phyloP scores from a whole-genome alignment of 768 basidiomycete genomes.

The Trametes cinnabarina region DNA sequence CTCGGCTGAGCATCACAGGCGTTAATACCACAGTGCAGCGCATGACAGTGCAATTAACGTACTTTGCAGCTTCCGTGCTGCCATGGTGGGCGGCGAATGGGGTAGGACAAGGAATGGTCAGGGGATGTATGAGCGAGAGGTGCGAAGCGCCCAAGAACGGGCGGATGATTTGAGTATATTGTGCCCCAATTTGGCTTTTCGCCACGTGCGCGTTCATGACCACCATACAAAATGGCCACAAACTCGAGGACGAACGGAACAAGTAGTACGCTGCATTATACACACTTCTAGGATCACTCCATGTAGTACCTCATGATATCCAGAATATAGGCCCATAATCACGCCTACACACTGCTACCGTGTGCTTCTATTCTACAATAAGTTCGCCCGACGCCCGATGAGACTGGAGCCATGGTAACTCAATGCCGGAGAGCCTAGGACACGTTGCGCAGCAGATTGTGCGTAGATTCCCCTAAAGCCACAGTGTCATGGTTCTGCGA shows the following conservation, averaged over 20 bases:
- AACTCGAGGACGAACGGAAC: too few relatives aligned
- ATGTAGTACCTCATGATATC: neutral
- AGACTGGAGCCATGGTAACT: neutral
- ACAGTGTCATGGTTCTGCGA: neutral
- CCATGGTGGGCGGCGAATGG: conserved; percentile 54
- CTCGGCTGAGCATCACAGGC: conserved; percentile 63
- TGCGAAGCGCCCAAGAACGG: conserved; percentile 11
- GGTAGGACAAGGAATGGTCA: conserved; percentile 6
- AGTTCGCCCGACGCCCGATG: too few relatives aligned
- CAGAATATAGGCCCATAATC: neutral
- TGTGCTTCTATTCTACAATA: too few relatives aligned
- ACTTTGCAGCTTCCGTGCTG: conserved; percentile 90
- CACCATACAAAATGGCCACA: too few relatives aligned
- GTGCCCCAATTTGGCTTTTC: conserved; percentile 11
- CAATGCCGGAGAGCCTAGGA: too few relatives aligned
- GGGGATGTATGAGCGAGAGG: conserved; percentile 18
- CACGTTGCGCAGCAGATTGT: too few relatives aligned
- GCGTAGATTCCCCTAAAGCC: neutral
- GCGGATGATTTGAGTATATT: conserved; percentile 15
- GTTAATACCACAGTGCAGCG: neutral
- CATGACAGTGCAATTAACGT: neutral
- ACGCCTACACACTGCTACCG: too few relatives aligned
- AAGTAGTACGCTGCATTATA: too few relatives aligned
- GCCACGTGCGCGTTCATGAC: conserved; percentile 6
- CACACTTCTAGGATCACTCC: too few relatives aligned